Base-by-base conservation (phyloP, 2,329 filamentous ascomycete species). In the Fusarium humuli region DNA sequence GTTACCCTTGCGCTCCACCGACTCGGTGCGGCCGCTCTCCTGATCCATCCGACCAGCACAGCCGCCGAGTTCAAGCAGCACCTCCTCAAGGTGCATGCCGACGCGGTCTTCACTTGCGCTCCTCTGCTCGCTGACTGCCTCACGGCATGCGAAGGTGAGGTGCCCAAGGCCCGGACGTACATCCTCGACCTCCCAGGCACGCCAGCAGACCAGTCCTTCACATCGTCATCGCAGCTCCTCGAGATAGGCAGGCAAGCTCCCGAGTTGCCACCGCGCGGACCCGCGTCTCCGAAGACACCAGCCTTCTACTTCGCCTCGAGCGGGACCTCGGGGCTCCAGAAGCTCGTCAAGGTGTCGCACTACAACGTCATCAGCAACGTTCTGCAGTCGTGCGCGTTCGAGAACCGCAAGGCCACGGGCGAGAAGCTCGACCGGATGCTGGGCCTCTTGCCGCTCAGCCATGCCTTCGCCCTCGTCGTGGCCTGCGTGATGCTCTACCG, bases 401-500 rank as follows among this genome's bases (percentile, higher is more conserved):
- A 54, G 50, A 54, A 54, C 50, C 50, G 50, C 40, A 54, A 54
- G 50, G 50, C 50, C 27, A 54, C 50, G 50, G 50, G 50, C 27
- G 50, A 54, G 40, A 44, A 54, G 50, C 50, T 54, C 50, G 50
- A 54, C 50, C 40, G 50, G 40, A 54, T 54, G 50, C 40, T 54
- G 40, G 50, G 50, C 40, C 50, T 54, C 20, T 54, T 54, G 40
- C 50, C 50, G 50, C 50, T 54, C 20, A 54, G 50, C 40, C 50
- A 54, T 54, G 50, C 50, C 50, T 54, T 54, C 50, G 50, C 50
- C 50, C 50, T 54, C 27, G 50, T 54, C 40, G 40, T 54, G 40
- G 50, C 50, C 50, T 54, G 25, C 50, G 50, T 54, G 40, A 54
- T 54, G 50, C 50, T 54, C 50, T 54, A 54, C 50, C 50, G 50